Conservation (phyloP, 2,329 filamentous ascomycete genomes). For the Cercospora beticola region DNA sequence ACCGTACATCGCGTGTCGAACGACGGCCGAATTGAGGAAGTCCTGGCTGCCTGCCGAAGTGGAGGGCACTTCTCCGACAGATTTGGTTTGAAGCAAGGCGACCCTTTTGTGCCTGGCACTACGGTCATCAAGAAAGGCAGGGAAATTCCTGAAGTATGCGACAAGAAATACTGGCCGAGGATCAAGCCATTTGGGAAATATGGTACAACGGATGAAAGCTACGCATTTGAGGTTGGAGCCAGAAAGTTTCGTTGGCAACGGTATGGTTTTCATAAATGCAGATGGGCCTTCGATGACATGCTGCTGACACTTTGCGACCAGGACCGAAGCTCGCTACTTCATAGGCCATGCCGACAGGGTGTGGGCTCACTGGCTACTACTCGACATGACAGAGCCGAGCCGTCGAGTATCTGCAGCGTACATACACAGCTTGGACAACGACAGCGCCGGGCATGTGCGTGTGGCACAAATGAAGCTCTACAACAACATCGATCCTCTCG, state of each 20-base stretch:
- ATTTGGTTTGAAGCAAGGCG: background rate
- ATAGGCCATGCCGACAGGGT: slow-evolving; percentile 2
- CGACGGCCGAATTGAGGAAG: background rate
- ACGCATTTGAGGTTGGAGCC: background rate
- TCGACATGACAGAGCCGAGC: background rate
- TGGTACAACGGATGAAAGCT: background rate
- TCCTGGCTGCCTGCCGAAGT: slow-evolving; percentile 2
- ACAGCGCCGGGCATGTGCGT: background rate
- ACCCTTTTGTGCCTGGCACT: background rate
- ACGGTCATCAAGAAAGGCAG: background rate
- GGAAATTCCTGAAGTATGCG: background rate
- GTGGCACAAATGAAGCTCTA: slow-evolving; percentile 8
- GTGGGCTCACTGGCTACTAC: background rate
- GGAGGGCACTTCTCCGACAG: background rate
- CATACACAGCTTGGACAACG: background rate
- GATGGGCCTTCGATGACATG: background rate
- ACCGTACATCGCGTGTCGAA: slow-evolving; percentile 1
- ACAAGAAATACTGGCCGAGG: background rate
- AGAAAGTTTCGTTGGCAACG: slow-evolving; percentile 3
- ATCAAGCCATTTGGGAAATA: background rate
- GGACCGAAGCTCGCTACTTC: background rate
- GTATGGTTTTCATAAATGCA: background rate
- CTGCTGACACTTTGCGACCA: background rate
- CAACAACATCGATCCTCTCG: background rate
- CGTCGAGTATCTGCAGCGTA: background rate